These are phyloP conservation scores for Aureobasidium musti DNA, from an alignment of 2,329 filamentous ascomycete genomes.

Conservation along the genomic window DNA sequence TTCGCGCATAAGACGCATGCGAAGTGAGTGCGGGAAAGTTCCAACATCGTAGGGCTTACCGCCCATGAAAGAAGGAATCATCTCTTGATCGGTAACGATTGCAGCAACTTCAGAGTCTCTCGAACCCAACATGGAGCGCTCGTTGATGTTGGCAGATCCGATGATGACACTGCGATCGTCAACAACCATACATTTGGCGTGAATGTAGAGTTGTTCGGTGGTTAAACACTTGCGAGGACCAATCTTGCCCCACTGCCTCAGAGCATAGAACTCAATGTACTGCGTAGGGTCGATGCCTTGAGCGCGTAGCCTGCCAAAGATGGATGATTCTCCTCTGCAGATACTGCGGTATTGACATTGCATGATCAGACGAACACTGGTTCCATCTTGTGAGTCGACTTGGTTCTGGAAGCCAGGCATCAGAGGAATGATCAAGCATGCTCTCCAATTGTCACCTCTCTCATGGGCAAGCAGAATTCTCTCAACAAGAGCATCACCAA, in stretches of 20 bases:
- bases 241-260: conserved; percentile 90
- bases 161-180: conserved; percentile 93
- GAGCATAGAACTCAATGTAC: conserved; percentile 91
- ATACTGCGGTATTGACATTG: conserved; percentile 97
- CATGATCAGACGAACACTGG: conserved; percentile 92
- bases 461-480: conserved; percentile 82
- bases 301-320: conserved; percentile 81
- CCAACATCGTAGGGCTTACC: conserved; percentile 87
- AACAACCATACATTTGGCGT: conserved; percentile 94
- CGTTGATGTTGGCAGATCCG: conserved; percentile 97
- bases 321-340: conserved; percentile 85
- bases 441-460: conserved; percentile 86
- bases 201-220: conserved; percentile 96
- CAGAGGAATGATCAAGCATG: conserved; percentile 84
- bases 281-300: conserved; percentile 87
- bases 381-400: conserved; percentile 90
- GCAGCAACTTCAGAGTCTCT: conserved; percentile 91
- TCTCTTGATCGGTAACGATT: conserved; percentile 87
- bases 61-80: conserved; percentile 89
- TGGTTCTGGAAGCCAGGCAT: conserved; percentile 99
- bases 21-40: conserved; percentile 87
- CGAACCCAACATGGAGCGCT: conserved; percentile 89
- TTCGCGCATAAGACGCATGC: conserved; percentile 92
- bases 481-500: conserved; percentile 91
- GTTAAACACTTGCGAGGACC: conserved; percentile 78